Conservation (phyloP, 352 stramenopile genomes). For the Phytophthora tubulina region DNA sequence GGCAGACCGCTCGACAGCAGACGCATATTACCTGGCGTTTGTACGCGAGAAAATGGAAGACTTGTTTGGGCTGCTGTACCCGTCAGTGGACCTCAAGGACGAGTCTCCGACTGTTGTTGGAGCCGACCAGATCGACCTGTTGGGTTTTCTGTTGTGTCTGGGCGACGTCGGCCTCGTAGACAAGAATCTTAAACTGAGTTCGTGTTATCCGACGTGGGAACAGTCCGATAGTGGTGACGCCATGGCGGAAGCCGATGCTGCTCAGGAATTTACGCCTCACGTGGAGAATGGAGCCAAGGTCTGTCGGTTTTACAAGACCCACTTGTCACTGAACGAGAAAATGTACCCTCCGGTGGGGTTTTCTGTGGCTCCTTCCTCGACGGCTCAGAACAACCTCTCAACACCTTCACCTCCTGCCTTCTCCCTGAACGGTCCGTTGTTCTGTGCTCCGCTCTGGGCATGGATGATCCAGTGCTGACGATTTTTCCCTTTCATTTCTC, state of each 20-base stretch:
- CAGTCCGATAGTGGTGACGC: slow-evolving; percentile 25
- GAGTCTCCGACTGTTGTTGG: slow-evolving; percentile 62
- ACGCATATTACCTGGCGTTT: slow-evolving; percentile 85
- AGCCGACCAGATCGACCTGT: slow-evolving; percentile 72
- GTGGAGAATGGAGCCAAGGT: slow-evolving; percentile 73
- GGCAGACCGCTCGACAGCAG: slow-evolving; percentile 80
- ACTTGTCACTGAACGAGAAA: slow-evolving; percentile 81
- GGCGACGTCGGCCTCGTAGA: slow-evolving; percentile 63
- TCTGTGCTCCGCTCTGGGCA: neutral
- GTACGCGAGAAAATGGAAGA: slow-evolving; percentile 83
- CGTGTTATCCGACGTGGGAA: slow-evolving; percentile 74
- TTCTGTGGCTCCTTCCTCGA: slow-evolving; percentile 44
- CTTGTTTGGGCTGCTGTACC: slow-evolving; percentile 77
- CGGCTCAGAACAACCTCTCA: slow-evolving; percentile 34
- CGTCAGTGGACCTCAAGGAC: slow-evolving; percentile 61
- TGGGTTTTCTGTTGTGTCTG: slow-evolving; percentile 78
- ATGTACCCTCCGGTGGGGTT: slow-evolving; percentile 85
- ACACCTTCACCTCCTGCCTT: slow-evolving; percentile 37
- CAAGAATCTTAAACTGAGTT: slow-evolving; percentile 66
- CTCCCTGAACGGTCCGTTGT: slow-evolving; percentile 45
- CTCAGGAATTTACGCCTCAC: slow-evolving; percentile 25
- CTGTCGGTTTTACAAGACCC: slow-evolving; percentile 79
- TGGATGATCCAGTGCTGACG: slow-evolving; percentile 7
- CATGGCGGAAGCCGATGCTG: slow-evolving; percentile 31
- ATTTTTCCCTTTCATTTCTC: neutral